Conservation (phyloP, 139 green algal species). For the Micromonas commoda region DNA sequence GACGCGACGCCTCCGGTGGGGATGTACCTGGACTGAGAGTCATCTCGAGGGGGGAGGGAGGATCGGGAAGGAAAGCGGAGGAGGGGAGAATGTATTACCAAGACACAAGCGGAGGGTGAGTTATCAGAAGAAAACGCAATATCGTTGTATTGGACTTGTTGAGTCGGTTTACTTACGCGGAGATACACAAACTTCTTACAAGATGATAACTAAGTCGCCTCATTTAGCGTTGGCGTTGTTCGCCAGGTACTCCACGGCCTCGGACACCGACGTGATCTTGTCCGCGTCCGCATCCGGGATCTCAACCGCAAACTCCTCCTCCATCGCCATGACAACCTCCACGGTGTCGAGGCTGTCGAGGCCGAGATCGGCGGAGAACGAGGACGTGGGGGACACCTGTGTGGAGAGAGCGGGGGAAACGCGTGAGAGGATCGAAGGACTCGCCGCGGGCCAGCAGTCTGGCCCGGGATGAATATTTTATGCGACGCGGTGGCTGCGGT, state of each 20-base stretch:
- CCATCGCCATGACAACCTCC: slow-evolving; percentile 98
- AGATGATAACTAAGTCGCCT: too few species aligned
- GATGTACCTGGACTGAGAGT: not conserved
- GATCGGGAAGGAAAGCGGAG: not conserved
- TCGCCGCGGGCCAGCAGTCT: not conserved
- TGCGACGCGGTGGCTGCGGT: too few species aligned
- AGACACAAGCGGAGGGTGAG: not conserved
- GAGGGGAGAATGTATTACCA: not conserved
- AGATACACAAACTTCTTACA: too few species aligned
- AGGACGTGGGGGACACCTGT: slow-evolving; percentile 47
- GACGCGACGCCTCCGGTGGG: not conserved
- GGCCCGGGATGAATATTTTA: not conserved
- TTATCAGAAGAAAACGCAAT: not conserved
- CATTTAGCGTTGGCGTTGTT: slow-evolving; percentile 50
- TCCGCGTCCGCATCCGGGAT: slow-evolving; percentile 97
- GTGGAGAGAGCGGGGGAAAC: not conserved
- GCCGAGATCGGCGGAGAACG: slow-evolving; percentile 91
- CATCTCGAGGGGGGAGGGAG: not conserved
- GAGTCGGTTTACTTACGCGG: too few species aligned
- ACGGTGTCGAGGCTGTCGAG: slow-evolving; percentile 96
- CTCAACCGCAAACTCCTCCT: slow-evolving; percentile 98
- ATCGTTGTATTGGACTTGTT: too few species aligned
- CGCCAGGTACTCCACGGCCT: slow-evolving; percentile 90
- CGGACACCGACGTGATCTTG: slow-evolving; percentile 80
- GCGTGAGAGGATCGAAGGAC: not conserved